Evolutionary conservation across 2,329 filamentous ascomycete genomes (phyloP), one percentile per base, ranked within the genome.

Genomic region (Penicillium sp.): DNA sequence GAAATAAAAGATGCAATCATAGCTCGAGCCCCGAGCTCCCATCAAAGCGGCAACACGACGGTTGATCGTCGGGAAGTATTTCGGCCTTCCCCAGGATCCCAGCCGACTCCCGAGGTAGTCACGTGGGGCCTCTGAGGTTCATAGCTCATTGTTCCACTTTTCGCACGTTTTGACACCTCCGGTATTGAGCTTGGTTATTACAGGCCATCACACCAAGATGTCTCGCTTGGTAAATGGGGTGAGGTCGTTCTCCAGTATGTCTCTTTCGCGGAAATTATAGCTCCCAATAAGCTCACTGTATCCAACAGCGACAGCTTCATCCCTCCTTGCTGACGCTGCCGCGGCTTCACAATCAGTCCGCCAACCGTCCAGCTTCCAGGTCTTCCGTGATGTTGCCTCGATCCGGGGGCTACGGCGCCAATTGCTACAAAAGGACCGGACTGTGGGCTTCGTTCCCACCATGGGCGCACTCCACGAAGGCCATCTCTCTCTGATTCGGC

Each of bases 401-500:
- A 75, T 95, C 43, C 87, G 89, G 33, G 71, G 78, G 60, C 87
- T 86, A 76, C 83, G 89, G 30, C 78, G 75, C 18, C 79, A 83
- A 34, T 82, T 90, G 52, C 73, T 83, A 30, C 72, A 83, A 52
- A 78, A 83, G 63, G 80, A 86, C 60, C 82, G 86, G 49, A 84
- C 84, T 37, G 84, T 99, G 50, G 89, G 87, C 51, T 82, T 99
- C 25, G 90, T 99, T 30, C 93, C 93, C 1, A 99, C 93, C 28
- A 97, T 99, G 93, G 93, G 93, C 55, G 93, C 93, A 41, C 80
- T 99, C n/a, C 93, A 99, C 71, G 81, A 84, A 47, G 93, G 93
- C 34, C 93, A 99, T 72, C 73, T 95, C 43, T 87, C 88, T 3
- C 80, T 99, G 18, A 87, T 95, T 63, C 87, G 89, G 51, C 81